A percentile compares a stretch with the other conserved stretches of the same genome.
These are phyloP conservation scores for Coemansia sp. DNA, from an alignment of 192 early-diverging fungal species.

Conservation along the genomic window DNA sequence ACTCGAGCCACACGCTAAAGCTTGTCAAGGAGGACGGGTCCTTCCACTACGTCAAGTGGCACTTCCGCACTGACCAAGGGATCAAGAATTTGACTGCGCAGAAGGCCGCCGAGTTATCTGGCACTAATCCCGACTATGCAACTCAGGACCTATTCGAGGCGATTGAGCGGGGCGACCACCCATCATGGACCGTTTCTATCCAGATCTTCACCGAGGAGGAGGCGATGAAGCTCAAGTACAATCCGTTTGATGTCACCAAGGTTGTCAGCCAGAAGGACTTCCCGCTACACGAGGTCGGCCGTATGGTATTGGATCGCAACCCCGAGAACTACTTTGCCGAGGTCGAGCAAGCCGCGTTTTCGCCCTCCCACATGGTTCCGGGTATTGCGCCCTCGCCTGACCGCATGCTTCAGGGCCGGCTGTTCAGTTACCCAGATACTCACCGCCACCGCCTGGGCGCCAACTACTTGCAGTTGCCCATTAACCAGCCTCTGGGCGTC, in stretches of 20 bases:
- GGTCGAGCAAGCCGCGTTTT: slow-evolving; percentile 72
- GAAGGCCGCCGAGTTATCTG: slow-evolving; percentile 56
- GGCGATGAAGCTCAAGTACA: slow-evolving; percentile 63
- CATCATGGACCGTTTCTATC: slow-evolving; percentile 65
- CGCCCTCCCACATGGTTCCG: slow-evolving; percentile 67
- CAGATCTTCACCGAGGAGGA: slow-evolving; percentile 65
- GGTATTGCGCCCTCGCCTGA: slow-evolving; percentile 70
- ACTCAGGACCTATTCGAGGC: slow-evolving; percentile 64
- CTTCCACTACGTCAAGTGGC: slow-evolving; percentile 75
- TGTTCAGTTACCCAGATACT: slow-evolving; percentile 74
- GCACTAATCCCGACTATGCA: slow-evolving; percentile 60
- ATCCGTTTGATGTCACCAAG: slow-evolving; percentile 70
- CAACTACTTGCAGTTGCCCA: slow-evolving; percentile 74
- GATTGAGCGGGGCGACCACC: slow-evolving; percentile 64
- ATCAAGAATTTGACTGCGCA: slow-evolving; percentile 59
- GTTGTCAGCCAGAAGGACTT: slow-evolving; percentile 68
- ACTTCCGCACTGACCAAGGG: slow-evolving; percentile 74
- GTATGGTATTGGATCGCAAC: slow-evolving; percentile 69
- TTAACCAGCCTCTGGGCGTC: no score
- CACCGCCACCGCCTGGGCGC: slow-evolving; percentile 67
- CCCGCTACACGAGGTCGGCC: slow-evolving; percentile 67
- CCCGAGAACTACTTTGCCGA: slow-evolving; percentile 77
- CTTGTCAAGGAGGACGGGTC: slow-evolving; percentile 67
- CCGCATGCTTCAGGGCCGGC: slow-evolving; percentile 71
- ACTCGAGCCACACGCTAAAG: slow-evolving; percentile 73